Conservation (phyloP, 345 rosid species). For the Populus davidiana region DNA sequence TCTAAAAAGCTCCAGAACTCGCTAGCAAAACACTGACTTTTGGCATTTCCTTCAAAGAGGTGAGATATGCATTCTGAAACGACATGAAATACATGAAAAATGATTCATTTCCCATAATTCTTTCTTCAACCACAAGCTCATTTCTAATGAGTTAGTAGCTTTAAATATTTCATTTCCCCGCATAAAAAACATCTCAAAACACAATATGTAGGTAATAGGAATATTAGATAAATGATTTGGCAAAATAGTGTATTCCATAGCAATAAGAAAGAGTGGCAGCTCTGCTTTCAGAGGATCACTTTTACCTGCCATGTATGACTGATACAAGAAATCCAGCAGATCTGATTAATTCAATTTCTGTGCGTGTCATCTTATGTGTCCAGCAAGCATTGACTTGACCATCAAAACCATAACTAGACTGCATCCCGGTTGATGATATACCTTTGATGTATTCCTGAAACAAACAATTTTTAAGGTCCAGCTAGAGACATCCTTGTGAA, state of each 20-base stretch:
- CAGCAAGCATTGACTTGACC: slow-evolving; percentile 97
- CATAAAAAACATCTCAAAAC: neutral
- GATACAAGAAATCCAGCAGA: slow-evolving; percentile 83
- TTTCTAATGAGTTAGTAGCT: neutral
- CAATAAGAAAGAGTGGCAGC: neutral
- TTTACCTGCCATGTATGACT: slow-evolving; percentile 92
- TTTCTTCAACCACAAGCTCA: neutral
- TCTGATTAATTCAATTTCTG: slow-evolving; percentile 62
- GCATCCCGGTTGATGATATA: slow-evolving; percentile 92
- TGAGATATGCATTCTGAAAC: neutral
- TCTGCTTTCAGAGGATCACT: neutral
- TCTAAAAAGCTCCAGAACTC: neutral
- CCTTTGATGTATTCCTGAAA: slow-evolving; percentile 88
- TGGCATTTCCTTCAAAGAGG: neutral
- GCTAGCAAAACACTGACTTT: neutral
- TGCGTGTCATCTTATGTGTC: slow-evolving; percentile 67
- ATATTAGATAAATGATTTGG: neutral
- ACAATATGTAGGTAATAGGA: neutral
- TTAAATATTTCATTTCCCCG: neutral
- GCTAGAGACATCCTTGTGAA: neutral
- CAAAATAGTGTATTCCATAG: neutral
- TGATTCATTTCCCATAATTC: neutral
- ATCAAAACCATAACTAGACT: slow-evolving; percentile 72
- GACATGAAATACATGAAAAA: too few relatives aligned
- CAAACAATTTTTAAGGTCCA: neutral